Conservation (phyloP, 1,284 basidiomycete species). For the Vanrija sp. region DNA sequence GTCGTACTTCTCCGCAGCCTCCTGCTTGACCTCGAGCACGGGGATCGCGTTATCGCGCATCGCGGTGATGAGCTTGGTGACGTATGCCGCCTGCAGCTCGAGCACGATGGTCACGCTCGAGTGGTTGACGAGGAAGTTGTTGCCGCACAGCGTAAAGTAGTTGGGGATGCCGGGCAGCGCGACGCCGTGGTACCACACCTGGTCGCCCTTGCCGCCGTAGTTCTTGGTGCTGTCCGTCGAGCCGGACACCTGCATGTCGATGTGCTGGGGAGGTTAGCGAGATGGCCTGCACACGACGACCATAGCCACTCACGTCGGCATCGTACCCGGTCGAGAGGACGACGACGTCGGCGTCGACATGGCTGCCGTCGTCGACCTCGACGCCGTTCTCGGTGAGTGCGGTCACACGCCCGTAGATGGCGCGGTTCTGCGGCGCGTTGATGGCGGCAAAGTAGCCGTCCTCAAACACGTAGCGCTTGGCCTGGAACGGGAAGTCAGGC, state of each 20-base stretch:
- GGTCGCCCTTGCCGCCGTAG: constrained; percentile 8
- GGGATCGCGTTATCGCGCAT: constrained; percentile 16
- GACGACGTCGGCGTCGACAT: constrained; percentile 15
- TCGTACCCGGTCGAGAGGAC: constrained; percentile 19
- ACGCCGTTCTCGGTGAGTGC: constrained; percentile 8
- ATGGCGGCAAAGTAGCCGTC: constrained; percentile 20
- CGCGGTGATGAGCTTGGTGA: constrained; percentile 10
- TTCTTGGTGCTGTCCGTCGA: constrained; percentile 13
- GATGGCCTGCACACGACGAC: too few relatives aligned
- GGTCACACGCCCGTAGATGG: constrained; percentile 15
- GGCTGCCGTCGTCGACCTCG: constrained; percentile 13
- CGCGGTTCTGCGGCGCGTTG: constrained; percentile 12
- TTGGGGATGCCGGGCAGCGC: constrained; percentile 26
- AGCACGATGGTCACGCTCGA: constrained; percentile 12
- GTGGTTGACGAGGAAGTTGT: constrained; percentile 30
- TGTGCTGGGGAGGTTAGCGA: constrained; percentile 3
- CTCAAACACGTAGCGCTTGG: constrained; percentile 18
- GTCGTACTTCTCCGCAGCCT: constrained; percentile 14
- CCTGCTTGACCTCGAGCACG: constrained; percentile 16
- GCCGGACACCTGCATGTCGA: constrained; percentile 15
- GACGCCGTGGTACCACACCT: constrained; percentile 12
- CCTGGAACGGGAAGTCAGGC: constrained; percentile 11
- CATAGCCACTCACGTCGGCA: constrained; percentile 4
- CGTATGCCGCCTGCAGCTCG: constrained; percentile 18
- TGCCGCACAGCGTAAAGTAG: constrained; percentile 28